Base-by-base conservation (phyloP, 2,329 filamentous ascomycete genomes). In the Fonsecaea multimorphosa region DNA sequence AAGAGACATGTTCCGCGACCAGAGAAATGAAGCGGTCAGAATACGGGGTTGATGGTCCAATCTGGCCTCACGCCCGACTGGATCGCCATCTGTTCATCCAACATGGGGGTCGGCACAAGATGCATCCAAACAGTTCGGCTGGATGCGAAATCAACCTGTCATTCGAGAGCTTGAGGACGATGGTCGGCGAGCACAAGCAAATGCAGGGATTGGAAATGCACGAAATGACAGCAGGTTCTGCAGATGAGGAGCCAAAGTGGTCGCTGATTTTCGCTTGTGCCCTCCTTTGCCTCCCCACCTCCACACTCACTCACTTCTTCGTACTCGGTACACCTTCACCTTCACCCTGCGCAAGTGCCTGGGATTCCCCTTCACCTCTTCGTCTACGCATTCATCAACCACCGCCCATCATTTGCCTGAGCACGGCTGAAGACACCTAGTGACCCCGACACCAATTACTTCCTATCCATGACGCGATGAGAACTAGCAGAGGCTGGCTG, bases 21-120 rank as follows among this genome's bases (percentile, higher is more conserved):
- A 24, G 51, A 54, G 27, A n/a, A 22, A 54, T 31, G 38, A 29
- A 40, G 34, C 40, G 46, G 46, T 38, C 54, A 52, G 40, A 64
- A 32, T 34, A 32, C 12, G 19, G 55, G 52, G 55, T 58, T 56
- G 44, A 46, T 14, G n/a, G 49, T 29, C 16, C 31, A 24, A 49
- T 31, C 44, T 52, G 46, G 61, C 31, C 19, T 16, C 24, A 40
- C 44, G 55, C 46, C 61, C 46, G 53, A 64, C 53, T 38, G 49
- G n/a, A 59, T 51, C 31, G 61, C 61, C 61, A 64, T 64, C 19
- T 8, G 34, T 32, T 38, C 44, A 36, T 32, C 38, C 55, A 59
- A 31, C 44, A 54, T 36, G 44, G 29, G 22, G 24, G 58, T 52
- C 46, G n/a, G 31, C 46, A 22, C 9, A 14, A 31, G 51, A 40